A percentile compares a stretch with the other conserved stretches of the same genome.
phyloP scores from a whole-genome alignment of 306 rosid genomes.

The Prunus mira region DNA sequence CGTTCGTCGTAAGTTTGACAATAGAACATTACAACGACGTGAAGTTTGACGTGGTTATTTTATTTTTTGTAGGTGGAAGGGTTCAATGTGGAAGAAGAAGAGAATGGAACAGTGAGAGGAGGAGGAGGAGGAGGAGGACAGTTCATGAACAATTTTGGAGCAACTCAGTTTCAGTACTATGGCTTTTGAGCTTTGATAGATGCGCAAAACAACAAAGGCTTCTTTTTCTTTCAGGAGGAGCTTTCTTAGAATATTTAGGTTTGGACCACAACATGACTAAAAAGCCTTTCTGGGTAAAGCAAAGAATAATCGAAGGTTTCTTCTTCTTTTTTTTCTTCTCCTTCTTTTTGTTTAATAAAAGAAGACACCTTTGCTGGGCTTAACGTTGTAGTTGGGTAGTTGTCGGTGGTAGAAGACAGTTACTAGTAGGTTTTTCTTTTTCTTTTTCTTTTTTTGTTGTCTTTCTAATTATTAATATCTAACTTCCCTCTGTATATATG shows the following conservation, averaged over 20 bases:
- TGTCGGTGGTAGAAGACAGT: constrained; percentile 22
- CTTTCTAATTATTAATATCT: background rate
- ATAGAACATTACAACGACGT: background rate
- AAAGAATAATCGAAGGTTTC: constrained; percentile 1
- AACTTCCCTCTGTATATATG: background rate
- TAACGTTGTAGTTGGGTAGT: constrained; percentile 31
- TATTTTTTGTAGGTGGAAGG: constrained; percentile 42
- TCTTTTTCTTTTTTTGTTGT: background rate
- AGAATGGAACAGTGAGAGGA: constrained; percentile 29
- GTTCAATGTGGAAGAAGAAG: constrained; percentile 50
- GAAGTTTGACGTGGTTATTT: background rate
- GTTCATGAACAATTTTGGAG: constrained; percentile 35
- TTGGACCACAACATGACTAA: constrained; percentile 22
- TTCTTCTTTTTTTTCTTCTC: background rate
- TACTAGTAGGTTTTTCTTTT: constrained; percentile 12
- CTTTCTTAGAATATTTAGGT: constrained; percentile 15
- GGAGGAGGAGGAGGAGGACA: constrained; percentile 29
- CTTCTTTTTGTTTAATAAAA: constrained; percentile 2
- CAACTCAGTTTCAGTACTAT: constrained; percentile 47
- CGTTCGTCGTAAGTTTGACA: background rate
- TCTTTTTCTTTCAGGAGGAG: constrained; percentile 3
- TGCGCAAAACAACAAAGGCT: background rate
- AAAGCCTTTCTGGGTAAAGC: constrained; percentile 26
- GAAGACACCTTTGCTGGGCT: constrained; percentile 25
- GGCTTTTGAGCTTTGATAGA: constrained; percentile 37